Base-by-base conservation (phyloP, 2,329 filamentous ascomycete genomes). In the Trichoderma lentiforme region DNA sequence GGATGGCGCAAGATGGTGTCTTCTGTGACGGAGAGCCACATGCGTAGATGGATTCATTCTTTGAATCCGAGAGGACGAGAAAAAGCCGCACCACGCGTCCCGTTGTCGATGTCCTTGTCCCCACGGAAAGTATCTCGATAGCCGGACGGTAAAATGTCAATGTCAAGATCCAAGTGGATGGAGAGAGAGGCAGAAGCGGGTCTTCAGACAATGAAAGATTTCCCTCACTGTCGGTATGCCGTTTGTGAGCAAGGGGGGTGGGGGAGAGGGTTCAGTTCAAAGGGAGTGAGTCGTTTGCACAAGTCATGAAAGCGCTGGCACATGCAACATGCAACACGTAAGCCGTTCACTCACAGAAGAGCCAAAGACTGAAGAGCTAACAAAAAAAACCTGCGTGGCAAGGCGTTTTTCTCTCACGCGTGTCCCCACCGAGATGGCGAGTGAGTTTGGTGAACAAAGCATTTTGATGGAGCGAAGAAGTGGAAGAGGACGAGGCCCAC, bases 91-190 rank as follows among this genome's bases (percentile, higher is more conserved):
- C 61, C 36, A 47, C 51, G 32, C 64, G 51, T 47, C 21, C 57
- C 57, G 67, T 47, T 61, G 56, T 62, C 57, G 56, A 60, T 9
- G 56, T 62, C 39, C 39, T 9, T 43, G 39, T 43, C 67, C 21
- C 56, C 67, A 70, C 39, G 67, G 57, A 61, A 62, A 39, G 57
- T 32, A 60, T 70, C 67, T 70, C 67, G 67, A 70, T 70, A 70
- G 67, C 56, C 67, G 67, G 67, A 53, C 57, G 56, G 67, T 30
- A 51, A 21, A 62, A 21, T 70, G 56, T 70, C 57, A 57, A 57
- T 53, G 53, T 57, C 53, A 51, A 70, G 67, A 70, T 70, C 67
- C 67, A 61, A 36, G 56, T 47, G 56, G 56, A 69, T 32, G 66
- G 66, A 34, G n/a, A 30, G 56, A 32, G 66, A 36, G 57, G 60